Conservation (phyloP, 495 filamentous ascomycete species). For the Podospora sp. region DNA sequence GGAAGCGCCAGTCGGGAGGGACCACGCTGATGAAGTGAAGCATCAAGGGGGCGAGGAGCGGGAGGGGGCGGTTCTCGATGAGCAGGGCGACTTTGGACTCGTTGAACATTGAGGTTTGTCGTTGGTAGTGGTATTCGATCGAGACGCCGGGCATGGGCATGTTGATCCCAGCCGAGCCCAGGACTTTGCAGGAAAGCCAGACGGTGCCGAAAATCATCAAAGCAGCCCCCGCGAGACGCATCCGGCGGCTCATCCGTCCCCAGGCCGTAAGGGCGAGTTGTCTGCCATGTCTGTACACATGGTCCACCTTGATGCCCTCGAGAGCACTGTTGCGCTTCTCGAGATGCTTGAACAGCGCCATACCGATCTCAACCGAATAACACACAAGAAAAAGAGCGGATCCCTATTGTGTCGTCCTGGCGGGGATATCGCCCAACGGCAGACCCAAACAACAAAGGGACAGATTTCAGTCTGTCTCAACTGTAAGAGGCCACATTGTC, state of each 20-base stretch:
- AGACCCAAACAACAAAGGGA: too few species aligned
- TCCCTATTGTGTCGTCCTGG: too few species aligned
- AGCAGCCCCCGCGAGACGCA: slow-evolving; percentile 32
- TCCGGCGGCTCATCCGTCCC: slow-evolving; percentile 38
- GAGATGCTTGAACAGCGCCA: slow-evolving; percentile 10
- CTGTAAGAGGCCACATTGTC: not conserved
- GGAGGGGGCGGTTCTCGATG: slow-evolving; percentile 49
- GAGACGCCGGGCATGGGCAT: slow-evolving; percentile 31
- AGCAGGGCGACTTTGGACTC: slow-evolving; percentile 53
- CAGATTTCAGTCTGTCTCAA: not conserved
- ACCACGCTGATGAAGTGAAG: slow-evolving; percentile 56
- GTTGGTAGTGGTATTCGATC: slow-evolving; percentile 35
- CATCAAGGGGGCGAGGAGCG: slow-evolving; percentile 49
- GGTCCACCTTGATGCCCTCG: not conserved
- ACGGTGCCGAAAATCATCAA: slow-evolving; percentile 27
- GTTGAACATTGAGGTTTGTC: slow-evolving; percentile 43
- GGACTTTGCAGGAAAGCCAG: slow-evolving; percentile 23
- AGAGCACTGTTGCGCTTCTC: slow-evolving; percentile 8
- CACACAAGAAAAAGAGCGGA: not conserved
- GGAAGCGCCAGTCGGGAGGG: slow-evolving; percentile 57
- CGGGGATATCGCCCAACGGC: too few species aligned
- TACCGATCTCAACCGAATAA: not conserved
- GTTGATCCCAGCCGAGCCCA: slow-evolving; percentile 16
- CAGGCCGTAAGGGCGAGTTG: slow-evolving; percentile 27
- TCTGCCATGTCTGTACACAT: slow-evolving; percentile 27